These are phyloP conservation scores for Nidularia pulvinata DNA, from an alignment of 768 basidiomycete species.

Conservation along the genomic window DNA sequence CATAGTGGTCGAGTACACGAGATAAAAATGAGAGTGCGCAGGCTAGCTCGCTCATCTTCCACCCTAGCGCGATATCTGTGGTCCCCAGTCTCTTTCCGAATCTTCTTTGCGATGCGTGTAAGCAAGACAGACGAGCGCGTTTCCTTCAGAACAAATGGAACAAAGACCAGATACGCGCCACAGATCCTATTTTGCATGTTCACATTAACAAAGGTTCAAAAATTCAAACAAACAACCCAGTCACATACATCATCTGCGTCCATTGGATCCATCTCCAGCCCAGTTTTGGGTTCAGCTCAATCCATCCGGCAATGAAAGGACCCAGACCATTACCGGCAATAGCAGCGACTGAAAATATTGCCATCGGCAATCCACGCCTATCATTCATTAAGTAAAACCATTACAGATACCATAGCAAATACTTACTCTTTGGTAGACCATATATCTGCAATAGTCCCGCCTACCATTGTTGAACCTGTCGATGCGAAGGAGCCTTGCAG, in stretches of 20 bases:
- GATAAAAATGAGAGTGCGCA: slow-evolving; percentile 62
- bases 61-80: slow-evolving; percentile 57
- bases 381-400: not conserved
- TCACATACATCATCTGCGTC: slow-evolving; percentile 59
- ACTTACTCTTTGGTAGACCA: slow-evolving; percentile 62
- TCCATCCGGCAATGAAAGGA: slow-evolving; percentile 60
- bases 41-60: slow-evolving; percentile 59
- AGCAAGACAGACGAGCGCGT: slow-evolving; percentile 76
- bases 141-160: slow-evolving; percentile 65
- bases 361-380: slow-evolving; percentile 81
- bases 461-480: slow-evolving; percentile 72
- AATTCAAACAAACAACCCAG: slow-evolving; percentile 2
- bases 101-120: slow-evolving; percentile 55
- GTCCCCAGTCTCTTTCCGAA: slow-evolving; percentile 69
- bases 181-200: slow-evolving; percentile 35
- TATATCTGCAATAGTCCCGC: slow-evolving; percentile 73
- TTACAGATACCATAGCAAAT: not conserved
- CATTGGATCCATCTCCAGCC: slow-evolving; percentile 83
- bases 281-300: slow-evolving; percentile 52
- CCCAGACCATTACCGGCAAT: slow-evolving; percentile 62
- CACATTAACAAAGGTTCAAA: not conserved
- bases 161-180: slow-evolving; percentile 44
- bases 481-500: slow-evolving; percentile 68
- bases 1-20: slow-evolving; percentile 74
- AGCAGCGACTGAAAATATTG: slow-evolving; percentile 63